These are phyloP conservation scores for Suillus variegatus DNA, from an alignment of 768 basidiomycete species.

Conservation along the genomic window DNA sequence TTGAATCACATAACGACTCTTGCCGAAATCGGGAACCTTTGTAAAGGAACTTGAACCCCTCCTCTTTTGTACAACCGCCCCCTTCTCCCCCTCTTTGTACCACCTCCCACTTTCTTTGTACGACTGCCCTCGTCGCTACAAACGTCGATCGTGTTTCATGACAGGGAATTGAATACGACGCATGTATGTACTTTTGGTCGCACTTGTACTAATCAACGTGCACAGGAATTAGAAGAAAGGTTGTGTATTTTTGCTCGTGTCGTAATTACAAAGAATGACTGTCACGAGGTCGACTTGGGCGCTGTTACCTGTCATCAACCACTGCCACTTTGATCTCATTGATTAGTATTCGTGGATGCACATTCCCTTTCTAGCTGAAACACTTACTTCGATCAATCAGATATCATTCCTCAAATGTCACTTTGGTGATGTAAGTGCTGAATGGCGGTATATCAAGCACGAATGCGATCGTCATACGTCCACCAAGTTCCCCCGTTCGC, in stretches of 20 bases:
- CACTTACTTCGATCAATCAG: not conserved
- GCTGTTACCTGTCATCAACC: not conserved
- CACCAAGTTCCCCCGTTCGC: not conserved
- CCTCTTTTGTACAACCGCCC: too few species aligned
- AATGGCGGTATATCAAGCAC: not conserved
- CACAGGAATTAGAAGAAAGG: not conserved
- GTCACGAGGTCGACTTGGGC: not conserved
- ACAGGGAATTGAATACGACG: not conserved
- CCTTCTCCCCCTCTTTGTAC: too few species aligned
- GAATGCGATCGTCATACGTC: not conserved
- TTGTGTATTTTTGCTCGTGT: not conserved
- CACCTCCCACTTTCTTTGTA: too few species aligned
- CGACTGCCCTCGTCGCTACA: too few species aligned
- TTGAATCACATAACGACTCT: too few species aligned
- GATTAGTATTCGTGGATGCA: not conserved
- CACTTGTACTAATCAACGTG: not conserved
- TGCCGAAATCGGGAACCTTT: too few species aligned
- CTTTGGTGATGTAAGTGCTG: not conserved
- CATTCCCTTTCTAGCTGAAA: not conserved
- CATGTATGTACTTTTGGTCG: conserved; percentile 2
- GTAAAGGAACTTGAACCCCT: too few species aligned
- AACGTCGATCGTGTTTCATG: not conserved
- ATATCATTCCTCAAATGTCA: not conserved
- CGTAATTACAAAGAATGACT: not conserved
- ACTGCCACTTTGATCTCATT: not conserved